Conservation (phyloP, 1,284 basidiomycete genomes). For the Cutaneotrichosporon sp. region DNA sequence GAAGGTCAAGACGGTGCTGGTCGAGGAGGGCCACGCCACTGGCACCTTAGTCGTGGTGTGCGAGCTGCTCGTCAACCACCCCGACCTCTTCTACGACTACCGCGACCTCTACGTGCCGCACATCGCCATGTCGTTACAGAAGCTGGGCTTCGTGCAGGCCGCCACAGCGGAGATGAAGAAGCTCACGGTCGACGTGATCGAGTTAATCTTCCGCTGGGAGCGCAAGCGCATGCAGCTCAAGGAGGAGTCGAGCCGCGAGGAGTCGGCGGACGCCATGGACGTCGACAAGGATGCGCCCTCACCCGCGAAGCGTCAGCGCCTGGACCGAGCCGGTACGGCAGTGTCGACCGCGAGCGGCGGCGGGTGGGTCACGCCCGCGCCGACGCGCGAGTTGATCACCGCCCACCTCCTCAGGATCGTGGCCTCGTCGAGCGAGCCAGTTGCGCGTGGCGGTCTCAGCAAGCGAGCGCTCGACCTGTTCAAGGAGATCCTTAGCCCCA, state of each 20-base stretch:
- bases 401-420: slow-evolving; percentile 89
- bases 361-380: slow-evolving; percentile 73
- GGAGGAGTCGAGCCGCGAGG: slow-evolving; percentile 29
- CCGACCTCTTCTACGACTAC: slow-evolving; percentile 89
- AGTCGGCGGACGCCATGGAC: slow-evolving; percentile 47
- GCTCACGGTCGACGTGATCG: slow-evolving; percentile 78
- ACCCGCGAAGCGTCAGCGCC: slow-evolving; percentile 54
- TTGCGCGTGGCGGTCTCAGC: slow-evolving; percentile 65
- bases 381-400: slow-evolving; percentile 84
- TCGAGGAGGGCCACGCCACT: slow-evolving; percentile 83
- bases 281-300: slow-evolving; percentile 37
- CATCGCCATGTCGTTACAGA: slow-evolving; percentile 86
- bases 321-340: slow-evolving; percentile 56
- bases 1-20: slow-evolving; percentile 80
- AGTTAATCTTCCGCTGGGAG: slow-evolving; percentile 88
- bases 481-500: slow-evolving; percentile 74
- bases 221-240: slow-evolving; percentile 59
- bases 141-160: slow-evolving; percentile 76
- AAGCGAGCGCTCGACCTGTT: slow-evolving; percentile 79
- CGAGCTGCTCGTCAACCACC: slow-evolving; percentile 88
- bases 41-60: slow-evolving; percentile 87
- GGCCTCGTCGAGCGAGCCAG: slow-evolving; percentile 70
- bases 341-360: slow-evolving; percentile 50
- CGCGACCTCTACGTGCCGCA: slow-evolving; percentile 94
- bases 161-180: slow-evolving; percentile 77